phyloP scores from a whole-genome alignment of 768 basidiomycete species.

The Chalciporus pseudorubinellus region DNA sequence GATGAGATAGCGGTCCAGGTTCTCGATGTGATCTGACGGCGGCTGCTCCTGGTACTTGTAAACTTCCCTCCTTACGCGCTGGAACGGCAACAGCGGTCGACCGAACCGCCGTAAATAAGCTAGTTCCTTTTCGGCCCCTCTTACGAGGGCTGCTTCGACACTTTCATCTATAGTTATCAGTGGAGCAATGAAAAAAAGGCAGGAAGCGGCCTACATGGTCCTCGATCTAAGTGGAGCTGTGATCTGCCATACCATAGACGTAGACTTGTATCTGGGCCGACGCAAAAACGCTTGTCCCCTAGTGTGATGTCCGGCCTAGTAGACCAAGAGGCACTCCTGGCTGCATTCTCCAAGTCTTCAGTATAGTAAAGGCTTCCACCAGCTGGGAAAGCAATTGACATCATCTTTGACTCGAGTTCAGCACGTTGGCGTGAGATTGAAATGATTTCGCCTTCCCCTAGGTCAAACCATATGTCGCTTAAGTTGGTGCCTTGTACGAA shows the following conservation, averaged over 20 bases:
- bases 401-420: slow-evolving; percentile 4
- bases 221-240: background rate
- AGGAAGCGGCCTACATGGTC: background rate
- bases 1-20: slow-evolving; percentile 1
- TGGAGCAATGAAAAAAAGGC: background rate
- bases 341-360: background rate
- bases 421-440: background rate
- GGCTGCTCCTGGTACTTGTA: background rate
- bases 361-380: slow-evolving; percentile 1
- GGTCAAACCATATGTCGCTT: background rate
- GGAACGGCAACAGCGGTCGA: slow-evolving; percentile 1
- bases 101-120: slow-evolving; percentile 1
- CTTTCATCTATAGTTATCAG: slow-evolving; percentile 20
- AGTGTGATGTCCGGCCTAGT: background rate
- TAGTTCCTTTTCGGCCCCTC: background rate
- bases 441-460: background rate
- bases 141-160: background rate
- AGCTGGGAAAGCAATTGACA: slow-evolving; percentile 1
- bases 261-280: background rate
- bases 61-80: background rate
- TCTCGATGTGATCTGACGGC: slow-evolving; percentile 4
- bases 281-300: background rate
- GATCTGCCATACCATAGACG: slow-evolving; percentile 2
- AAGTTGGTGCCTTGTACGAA: background rate
- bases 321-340: background rate